phyloP scores from a whole-genome alignment of 495 filamentous ascomycete genomes.

The Penicillium malachiteum region DNA sequence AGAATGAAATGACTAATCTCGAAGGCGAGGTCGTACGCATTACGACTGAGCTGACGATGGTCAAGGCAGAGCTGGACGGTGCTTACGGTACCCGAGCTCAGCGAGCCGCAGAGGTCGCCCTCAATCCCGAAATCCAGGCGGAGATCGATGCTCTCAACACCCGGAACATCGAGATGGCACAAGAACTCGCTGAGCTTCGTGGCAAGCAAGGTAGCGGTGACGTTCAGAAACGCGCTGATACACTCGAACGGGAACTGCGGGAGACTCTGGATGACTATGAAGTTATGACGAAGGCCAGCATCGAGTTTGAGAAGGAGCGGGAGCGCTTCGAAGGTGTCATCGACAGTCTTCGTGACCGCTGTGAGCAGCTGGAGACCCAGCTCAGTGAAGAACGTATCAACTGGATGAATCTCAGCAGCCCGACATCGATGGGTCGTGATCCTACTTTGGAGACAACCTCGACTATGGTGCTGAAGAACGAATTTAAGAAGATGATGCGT shows the following conservation, averaged over 20 bases:
- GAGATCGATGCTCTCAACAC: constrained; percentile 65
- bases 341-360: constrained; percentile 67
- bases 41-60: constrained; percentile 88
- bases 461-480: constrained; percentile 71
- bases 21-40: constrained; percentile 81
- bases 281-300: constrained; percentile 77
- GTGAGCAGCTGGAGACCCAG: constrained; percentile 64
- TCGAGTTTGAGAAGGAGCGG: constrained; percentile 84
- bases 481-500: constrained; percentile 91
- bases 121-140: constrained; percentile 61
- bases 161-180: constrained; percentile 56
- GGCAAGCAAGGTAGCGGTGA: constrained; percentile 44
- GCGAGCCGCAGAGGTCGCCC: constrained; percentile 72
- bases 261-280: constrained; percentile 85
- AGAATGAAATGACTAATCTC: constrained; percentile 66
- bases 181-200: constrained; percentile 57
- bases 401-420: constrained; percentile 64
- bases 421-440: constrained; percentile 46
- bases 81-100: constrained; percentile 80
- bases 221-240: constrained; percentile 56
- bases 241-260: constrained; percentile 74
- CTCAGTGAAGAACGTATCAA: constrained; percentile 70
- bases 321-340: constrained; percentile 72
- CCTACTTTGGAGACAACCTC: constrained; percentile 59
- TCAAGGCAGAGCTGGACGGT: constrained; percentile 90